Evolutionary conservation across 306 rosid species (phyloP), one percentile per base, ranked within the genome.

Genomic region (Cyclanthera cordifolia): DNA sequence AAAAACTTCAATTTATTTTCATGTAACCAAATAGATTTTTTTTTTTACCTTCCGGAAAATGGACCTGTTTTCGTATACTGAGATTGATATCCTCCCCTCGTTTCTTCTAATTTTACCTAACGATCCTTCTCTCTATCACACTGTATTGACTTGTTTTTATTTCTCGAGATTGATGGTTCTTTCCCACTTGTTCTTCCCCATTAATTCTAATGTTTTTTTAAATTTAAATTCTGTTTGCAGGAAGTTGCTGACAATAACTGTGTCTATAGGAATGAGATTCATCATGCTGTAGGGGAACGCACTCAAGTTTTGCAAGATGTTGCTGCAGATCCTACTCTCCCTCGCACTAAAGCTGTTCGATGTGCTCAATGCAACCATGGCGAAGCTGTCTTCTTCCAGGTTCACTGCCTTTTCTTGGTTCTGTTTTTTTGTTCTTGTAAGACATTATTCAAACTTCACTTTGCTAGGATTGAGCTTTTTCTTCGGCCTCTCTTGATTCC

Each of bases 311-410:
- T 90, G 76, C 93, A 90, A 78, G 96, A 90, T 75, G 94, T 90
- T 12, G 96, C 99, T 71, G 94, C 95, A 0, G 99, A 94, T 83
- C 99, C 99, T 49, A 94, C 99, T 51, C 96, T 88, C 68, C 99
- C 99, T 64, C 94, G 99, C n/a, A 94, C 96, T 4, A 94, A 94
- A 78, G 49, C 96, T 27, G 97, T 89, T 47, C 96, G 95, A 23
- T 94, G 99, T 75, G 69, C 85, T 68, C 85, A 83, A 61, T 94
- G 99, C 81, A 86, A 86, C 73, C 99, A 90, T 63, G 99, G 99
- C 66, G 99, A 90, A 85, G 99, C 99, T 79, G 97, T 94, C 41
- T 94, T 94, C 82, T 93, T 87, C 83, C 99, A 93, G 95, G 97
- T 90, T 23, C 77, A 28, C 53, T 37, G 25, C 37, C 39, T 50